Conservation (phyloP, 2,329 filamentous ascomycete genomes). For the Dryadomyces quercivorus region DNA sequence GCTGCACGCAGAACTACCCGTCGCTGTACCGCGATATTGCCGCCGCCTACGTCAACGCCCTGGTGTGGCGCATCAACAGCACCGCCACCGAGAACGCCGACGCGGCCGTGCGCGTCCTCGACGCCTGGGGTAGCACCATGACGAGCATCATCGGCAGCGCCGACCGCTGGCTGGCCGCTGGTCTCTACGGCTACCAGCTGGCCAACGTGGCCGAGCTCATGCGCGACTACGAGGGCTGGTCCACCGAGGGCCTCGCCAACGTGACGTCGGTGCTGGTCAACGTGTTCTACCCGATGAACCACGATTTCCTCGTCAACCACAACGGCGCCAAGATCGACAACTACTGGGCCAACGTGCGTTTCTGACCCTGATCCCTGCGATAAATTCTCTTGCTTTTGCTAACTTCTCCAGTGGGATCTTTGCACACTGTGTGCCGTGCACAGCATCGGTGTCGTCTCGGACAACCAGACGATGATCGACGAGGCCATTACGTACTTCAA, state of each 20-base stretch:
- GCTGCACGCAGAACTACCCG: background rate
- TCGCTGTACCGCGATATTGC: background rate
- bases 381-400: no score
- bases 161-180: background rate
- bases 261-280: background rate
- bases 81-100: background rate
- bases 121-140: background rate
- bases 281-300: conserved; percentile 1
- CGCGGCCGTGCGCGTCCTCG: background rate
- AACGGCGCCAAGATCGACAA: conserved; percentile 1
- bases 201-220: background rate
- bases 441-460: background rate
- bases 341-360: background rate
- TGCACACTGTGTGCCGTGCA: background rate
- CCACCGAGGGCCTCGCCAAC: background rate
- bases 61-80: background rate
- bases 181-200: background rate
- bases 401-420: background rate
- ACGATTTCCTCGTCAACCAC: background rate
- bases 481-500: background rate
- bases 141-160: background rate
- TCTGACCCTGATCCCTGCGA: no score
- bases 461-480: conserved; percentile 1
- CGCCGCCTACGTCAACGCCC: background rate
- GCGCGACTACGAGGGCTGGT: background rate